These are phyloP conservation scores for Phytophthora pseudosyringae DNA, from an alignment of 352 stramenopile genomes.

Conservation along the genomic window DNA sequence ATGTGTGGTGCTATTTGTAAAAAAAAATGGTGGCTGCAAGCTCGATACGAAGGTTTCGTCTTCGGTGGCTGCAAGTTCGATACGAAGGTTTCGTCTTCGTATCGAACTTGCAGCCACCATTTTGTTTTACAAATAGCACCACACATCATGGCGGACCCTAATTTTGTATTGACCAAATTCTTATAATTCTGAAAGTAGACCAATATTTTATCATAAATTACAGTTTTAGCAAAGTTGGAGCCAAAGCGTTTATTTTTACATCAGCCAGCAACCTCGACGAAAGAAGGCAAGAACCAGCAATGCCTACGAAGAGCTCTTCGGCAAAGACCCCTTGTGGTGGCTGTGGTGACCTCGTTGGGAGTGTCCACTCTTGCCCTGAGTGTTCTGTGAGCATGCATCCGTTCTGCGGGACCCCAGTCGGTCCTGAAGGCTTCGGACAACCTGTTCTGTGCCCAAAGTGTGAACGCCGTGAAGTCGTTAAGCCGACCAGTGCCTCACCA, in stretches of 20 bases:
- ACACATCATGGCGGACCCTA: too few relatives aligned
- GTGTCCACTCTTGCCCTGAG: constrained; percentile 2
- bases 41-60: neutral
- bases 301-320: neutral
- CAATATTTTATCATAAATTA: neutral
- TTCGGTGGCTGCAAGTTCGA: too few relatives aligned
- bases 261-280: too few relatives aligned
- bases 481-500: too few relatives aligned
- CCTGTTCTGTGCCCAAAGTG: constrained; percentile 6
- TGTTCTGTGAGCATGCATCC: constrained; percentile 10
- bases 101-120: too few relatives aligned
- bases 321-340: constrained; percentile 9
- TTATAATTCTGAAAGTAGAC: neutral
- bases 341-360: neutral
- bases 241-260: too few relatives aligned
- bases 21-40: neutral
- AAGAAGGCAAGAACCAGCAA: neutral
- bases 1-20: neutral
- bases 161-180: neutral
- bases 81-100: too few relatives aligned
- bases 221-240: neutral
- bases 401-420: constrained; percentile 20
- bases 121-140: too few relatives aligned
- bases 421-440: constrained; percentile 3
- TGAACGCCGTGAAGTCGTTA: neutral